Conservation (phyloP, 2,329 filamentous ascomycete species). For the Boeremia lycopersici region DNA sequence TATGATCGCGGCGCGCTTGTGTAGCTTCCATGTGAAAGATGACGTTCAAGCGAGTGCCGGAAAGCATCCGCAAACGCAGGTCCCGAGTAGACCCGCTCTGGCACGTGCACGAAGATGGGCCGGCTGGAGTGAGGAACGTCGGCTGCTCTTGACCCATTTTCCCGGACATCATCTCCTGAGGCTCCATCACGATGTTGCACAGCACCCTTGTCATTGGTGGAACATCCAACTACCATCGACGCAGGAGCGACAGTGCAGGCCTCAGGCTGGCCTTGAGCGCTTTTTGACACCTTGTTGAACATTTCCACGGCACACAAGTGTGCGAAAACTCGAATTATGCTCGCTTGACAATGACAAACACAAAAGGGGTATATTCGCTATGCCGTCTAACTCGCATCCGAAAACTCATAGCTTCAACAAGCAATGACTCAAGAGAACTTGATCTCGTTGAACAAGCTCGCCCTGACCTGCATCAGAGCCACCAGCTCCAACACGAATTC, state of each 20-base stretch:
- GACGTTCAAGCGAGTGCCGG: conserved; percentile 34
- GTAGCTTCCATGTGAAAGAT: conserved; percentile 41
- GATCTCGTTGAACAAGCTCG: conserved; percentile 56
- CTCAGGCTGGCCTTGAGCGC: conserved; percentile 5
- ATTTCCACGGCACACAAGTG: conserved; percentile 2
- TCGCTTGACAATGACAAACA: conserved; percentile 5
- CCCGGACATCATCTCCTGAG: conserved; percentile 16
- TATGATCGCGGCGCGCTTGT: neutral
- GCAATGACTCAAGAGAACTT: conserved; percentile 39
- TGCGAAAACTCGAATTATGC: conserved; percentile 1
- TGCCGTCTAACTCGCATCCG: conserved; percentile 12
- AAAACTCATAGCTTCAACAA: conserved; percentile 6
- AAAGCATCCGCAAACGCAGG: conserved; percentile 28
- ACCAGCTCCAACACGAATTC: conserved; percentile 58
- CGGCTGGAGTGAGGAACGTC: conserved; percentile 20
- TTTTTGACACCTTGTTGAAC: neutral
- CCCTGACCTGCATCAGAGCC: conserved; percentile 55
- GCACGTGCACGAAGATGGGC: conserved; percentile 28
- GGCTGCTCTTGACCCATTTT: conserved; percentile 12
- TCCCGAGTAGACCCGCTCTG: conserved; percentile 25
- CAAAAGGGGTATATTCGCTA: conserved; percentile 33
- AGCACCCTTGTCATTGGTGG: conserved; percentile 10
- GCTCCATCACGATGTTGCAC: conserved; percentile 6
- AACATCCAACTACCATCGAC: neutral
- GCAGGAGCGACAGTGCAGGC: neutral